Evolutionary conservation across 108 stramenopile species (phyloP).

Genomic region (Nitzschia palea): DNA sequence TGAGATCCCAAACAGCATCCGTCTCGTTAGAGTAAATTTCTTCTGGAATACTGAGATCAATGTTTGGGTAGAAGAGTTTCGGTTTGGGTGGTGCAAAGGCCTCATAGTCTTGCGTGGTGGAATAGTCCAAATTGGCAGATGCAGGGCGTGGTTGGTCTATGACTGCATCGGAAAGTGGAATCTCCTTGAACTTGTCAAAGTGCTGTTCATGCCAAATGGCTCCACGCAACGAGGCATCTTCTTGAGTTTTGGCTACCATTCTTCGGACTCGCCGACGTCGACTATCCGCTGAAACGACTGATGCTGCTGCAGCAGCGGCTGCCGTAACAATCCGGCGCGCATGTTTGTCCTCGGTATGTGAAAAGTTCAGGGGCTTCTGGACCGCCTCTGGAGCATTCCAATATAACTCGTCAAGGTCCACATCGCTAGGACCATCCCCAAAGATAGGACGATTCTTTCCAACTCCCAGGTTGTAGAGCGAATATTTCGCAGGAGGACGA

Average conservation of each 20-base stretch:
- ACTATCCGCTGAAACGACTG: neutral
- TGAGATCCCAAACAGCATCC: conserved; percentile 69
- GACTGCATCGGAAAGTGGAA: no score
- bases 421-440: neutral
- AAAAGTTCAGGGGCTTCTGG: conserved; percentile 13
- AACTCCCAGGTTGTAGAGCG: conserved; percentile 35
- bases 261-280: conserved; percentile 2
- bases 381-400: conserved; percentile 21
- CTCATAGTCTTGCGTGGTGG: conserved; percentile 5
- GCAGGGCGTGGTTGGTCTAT: no score
- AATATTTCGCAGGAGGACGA: neutral
- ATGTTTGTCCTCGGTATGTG: conserved; percentile 4
- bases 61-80: conserved; percentile 46
- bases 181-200: no score
- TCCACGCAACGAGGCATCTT: conserved; percentile 36
- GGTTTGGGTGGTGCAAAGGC: conserved; percentile 11
- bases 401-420: neutral
- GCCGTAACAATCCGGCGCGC: no score
- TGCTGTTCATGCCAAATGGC: conserved; percentile 68
- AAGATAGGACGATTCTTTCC: conserved; percentile 44
- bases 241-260: conserved; percentile 37
- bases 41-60: conserved; percentile 61
- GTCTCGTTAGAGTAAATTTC: conserved; percentile 47
- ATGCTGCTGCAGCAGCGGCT: neutral
- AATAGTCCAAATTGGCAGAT: no score